phyloP scores from a whole-genome alignment of 1,139 yeast species.

The Magnusiomyces clavatus region DNA sequence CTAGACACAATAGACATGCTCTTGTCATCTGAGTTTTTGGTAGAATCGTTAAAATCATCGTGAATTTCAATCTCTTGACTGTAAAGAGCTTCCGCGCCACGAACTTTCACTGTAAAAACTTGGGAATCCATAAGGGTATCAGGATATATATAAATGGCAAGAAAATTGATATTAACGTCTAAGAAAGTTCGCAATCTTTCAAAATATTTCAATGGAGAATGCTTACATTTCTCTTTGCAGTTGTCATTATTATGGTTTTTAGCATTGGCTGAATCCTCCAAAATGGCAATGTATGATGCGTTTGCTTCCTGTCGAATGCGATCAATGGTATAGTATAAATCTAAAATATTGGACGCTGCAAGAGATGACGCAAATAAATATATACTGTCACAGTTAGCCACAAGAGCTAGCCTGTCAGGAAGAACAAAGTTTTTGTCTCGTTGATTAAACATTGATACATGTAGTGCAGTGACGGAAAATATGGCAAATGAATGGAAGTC shows the following conservation, averaged over 20 bases:
- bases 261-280: slow-evolving; percentile 42
- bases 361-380: slow-evolving; percentile 69
- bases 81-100: slow-evolving; percentile 52
- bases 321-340: slow-evolving; percentile 62
- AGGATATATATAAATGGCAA: slow-evolving; percentile 64
- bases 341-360: slow-evolving; percentile 74
- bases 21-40: slow-evolving; percentile 37
- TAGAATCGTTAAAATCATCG: slow-evolving; percentile 34
- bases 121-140: slow-evolving; percentile 68
- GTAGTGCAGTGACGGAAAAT: slow-evolving; percentile 43
- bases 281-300: slow-evolving; percentile 65
- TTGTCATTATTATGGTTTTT: slow-evolving; percentile 8
- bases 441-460: slow-evolving; percentile 61
- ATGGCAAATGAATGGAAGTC: slow-evolving; percentile 82
- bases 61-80: slow-evolving; percentile 45
- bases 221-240: slow-evolving; percentile 4
- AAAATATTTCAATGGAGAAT: slow-evolving; percentile 4
- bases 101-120: slow-evolving; percentile 57
- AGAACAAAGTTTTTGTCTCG: slow-evolving; percentile 40
- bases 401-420: slow-evolving; percentile 57
- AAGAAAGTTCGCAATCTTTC: slow-evolving; percentile 46
- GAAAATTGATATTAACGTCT: slow-evolving; percentile 48
- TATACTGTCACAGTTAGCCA: slow-evolving; percentile 47
- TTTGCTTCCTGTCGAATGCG: slow-evolving; percentile 69
- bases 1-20: slow-evolving; percentile 13